Conservation (phyloP, 768 basidiomycete genomes). For the Rhizopogon vesiculosus region DNA sequence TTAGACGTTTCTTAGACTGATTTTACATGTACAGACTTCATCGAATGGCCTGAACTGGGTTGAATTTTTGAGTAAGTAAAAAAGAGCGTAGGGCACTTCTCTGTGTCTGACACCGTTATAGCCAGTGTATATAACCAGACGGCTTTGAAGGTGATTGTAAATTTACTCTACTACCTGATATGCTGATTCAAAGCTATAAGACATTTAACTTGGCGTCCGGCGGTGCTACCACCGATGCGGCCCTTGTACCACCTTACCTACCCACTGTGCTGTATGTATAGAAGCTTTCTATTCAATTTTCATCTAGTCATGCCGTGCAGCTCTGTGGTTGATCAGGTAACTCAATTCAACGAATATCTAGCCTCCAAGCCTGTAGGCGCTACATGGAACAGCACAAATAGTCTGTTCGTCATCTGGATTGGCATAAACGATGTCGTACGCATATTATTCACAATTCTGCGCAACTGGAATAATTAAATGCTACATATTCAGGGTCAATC, state of each 20-base stretch:
- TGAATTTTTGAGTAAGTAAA: conserved; percentile 39
- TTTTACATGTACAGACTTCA: conserved; percentile 36
- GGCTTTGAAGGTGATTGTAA: conserved; percentile 36
- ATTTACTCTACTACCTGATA: neutral
- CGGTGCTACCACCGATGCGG: conserved; percentile 60
- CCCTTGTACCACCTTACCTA: conserved; percentile 48
- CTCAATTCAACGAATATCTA: conserved; percentile 45
- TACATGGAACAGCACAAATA: conserved; percentile 52
- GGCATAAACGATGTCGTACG: conserved; percentile 63
- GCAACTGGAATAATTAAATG: neutral
- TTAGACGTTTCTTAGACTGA: neutral
- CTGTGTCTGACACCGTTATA: conserved; percentile 14
- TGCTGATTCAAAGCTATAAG: conserved; percentile 16
- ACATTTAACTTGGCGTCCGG: conserved; percentile 67
- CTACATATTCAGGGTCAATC: conserved; percentile 2
- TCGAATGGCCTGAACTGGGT: conserved; percentile 67
- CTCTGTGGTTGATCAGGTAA: conserved; percentile 49
- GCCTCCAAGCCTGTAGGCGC: conserved; percentile 44
- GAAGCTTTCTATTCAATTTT: neutral
- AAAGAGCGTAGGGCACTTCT: no score
- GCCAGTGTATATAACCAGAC: conserved; percentile 54
- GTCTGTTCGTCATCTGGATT: conserved; percentile 66
- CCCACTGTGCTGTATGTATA: conserved; percentile 48
- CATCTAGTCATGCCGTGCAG: conserved; percentile 6
- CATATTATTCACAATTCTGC: neutral